Evolutionary conservation across 2,329 filamentous ascomycete genomes (phyloP).

Genomic region (Calonectria naviculata): DNA sequence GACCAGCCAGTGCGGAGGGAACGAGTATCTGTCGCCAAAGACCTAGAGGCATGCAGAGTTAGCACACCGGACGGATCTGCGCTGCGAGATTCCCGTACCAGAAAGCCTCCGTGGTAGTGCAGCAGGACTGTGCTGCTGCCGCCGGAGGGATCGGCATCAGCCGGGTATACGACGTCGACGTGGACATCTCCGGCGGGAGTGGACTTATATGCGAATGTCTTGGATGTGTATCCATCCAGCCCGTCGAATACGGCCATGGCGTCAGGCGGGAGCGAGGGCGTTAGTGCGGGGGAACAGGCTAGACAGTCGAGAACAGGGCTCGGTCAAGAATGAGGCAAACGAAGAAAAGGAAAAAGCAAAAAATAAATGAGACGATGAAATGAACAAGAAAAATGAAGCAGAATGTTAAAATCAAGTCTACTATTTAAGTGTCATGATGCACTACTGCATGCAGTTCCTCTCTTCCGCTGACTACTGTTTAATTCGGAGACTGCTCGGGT

Average conservation of each 20-base stretch:
- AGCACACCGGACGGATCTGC: not conserved
- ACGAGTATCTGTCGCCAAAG: slow-evolving; percentile 35
- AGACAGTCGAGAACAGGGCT: too few relatives aligned
- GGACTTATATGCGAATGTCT: slow-evolving; percentile 29
- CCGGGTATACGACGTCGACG: slow-evolving; percentile 32
- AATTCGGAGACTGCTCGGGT: not conserved
- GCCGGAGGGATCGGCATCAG: slow-evolving; percentile 8
- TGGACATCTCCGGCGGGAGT: slow-evolving; percentile 21
- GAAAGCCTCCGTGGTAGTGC: slow-evolving; percentile 36
- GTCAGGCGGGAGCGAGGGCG: not conserved
- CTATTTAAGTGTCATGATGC: not conserved
- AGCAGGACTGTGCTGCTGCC: slow-evolving; percentile 27
- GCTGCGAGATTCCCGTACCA: slow-evolving; percentile 4
- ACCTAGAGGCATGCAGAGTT: slow-evolving; percentile 15
- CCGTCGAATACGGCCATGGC: not conserved
- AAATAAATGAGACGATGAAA: too few relatives aligned
- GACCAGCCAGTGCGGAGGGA: slow-evolving; percentile 33
- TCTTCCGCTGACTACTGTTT: not conserved
- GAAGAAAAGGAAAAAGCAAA: too few relatives aligned
- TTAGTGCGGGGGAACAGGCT: not conserved
- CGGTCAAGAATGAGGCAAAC: not conserved
- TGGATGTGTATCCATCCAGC: slow-evolving; percentile 27
- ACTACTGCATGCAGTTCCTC: not conserved
- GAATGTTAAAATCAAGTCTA: not conserved
- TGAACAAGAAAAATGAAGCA: not conserved